Conservation (phyloP, 2,329 filamentous ascomycete genomes). For the Domatiomyces catenatus region DNA sequence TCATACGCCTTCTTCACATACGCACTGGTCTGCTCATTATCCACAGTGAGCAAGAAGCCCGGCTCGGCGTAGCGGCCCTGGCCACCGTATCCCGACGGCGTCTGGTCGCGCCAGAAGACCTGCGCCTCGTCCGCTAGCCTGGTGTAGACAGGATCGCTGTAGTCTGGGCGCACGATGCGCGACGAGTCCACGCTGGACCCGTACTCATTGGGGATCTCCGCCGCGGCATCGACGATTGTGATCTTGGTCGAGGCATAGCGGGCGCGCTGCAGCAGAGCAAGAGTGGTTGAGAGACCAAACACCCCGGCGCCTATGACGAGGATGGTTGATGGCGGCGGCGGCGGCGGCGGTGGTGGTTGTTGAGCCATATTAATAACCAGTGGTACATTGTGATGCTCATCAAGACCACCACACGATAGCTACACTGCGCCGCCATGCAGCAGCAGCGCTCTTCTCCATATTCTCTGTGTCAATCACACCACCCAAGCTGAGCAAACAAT, state of each 20-base stretch:
- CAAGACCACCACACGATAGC: not conserved
- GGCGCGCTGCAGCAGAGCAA: slow-evolving; percentile 48
- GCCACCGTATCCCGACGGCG: slow-evolving; percentile 23
- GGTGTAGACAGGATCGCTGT: slow-evolving; percentile 64
- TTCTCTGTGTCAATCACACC: no score
- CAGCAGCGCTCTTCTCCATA: no score
- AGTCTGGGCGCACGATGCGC: slow-evolving; percentile 57
- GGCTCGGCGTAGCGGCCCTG: slow-evolving; percentile 31
- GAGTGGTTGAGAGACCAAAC: slow-evolving; percentile 53
- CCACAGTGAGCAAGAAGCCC: slow-evolving; percentile 28
- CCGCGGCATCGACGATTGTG: slow-evolving; percentile 42
- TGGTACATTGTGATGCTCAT: no score
- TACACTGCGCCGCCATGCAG: no score
- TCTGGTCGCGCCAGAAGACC: slow-evolving; percentile 14
- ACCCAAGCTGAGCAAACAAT: no score
- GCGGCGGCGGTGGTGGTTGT: no score
- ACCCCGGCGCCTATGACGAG: slow-evolving; percentile 56
- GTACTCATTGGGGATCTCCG: slow-evolving; percentile 41
- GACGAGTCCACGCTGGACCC: slow-evolving; percentile 45
- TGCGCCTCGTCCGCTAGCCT: slow-evolving; percentile 57
- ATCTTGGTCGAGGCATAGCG: slow-evolving; percentile 24
- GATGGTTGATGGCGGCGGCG: slow-evolving; percentile 6
- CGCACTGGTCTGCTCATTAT: slow-evolving; percentile 16
- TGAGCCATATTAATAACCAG: not conserved
- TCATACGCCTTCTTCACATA: slow-evolving; percentile 27